A percentile compares a stretch with the other conserved stretches of the same genome.
Evolutionary conservation across 2,329 filamentous ascomycete species (phyloP).

Genomic region (Cyphellophora attinorum): DNA sequence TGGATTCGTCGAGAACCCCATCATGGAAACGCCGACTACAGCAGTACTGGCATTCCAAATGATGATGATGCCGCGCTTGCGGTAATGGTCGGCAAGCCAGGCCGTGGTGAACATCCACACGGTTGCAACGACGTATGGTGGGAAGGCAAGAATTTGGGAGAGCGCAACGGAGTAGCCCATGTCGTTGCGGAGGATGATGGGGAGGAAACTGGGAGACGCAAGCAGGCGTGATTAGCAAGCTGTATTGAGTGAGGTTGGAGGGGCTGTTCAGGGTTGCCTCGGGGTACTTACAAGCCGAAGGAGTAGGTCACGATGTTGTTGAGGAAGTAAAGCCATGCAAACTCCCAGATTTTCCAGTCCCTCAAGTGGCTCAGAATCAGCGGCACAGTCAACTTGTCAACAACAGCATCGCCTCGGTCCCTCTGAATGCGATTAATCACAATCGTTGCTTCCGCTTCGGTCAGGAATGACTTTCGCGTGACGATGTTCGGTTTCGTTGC

Average conservation of each 20-base stretch:
- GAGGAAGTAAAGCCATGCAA: slow-evolving; percentile 2
- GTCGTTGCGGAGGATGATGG: slow-evolving; percentile 56
- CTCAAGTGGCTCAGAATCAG: slow-evolving; percentile 21
- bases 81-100: slow-evolving; percentile 2
- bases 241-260: too few species aligned
- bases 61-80: slow-evolving; percentile 14
- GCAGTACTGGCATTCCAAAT: slow-evolving; percentile 15
- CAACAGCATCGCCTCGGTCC: slow-evolving; percentile 26
- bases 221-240: too few species aligned
- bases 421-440: slow-evolving; percentile 27
- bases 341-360: slow-evolving; percentile 24
- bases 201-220: too few species aligned
- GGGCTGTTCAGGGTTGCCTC: too few species aligned
- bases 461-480: slow-evolving; percentile 16
- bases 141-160: slow-evolving; percentile 62
- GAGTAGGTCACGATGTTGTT: slow-evolving; percentile 56
- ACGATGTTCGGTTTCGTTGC: slow-evolving; percentile 7
- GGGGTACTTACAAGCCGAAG: slow-evolving; percentile 53
- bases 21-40: slow-evolving; percentile 53
- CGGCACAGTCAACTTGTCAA: slow-evolving; percentile 17
- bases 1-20: slow-evolving; percentile 47
- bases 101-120: slow-evolving; percentile 50
- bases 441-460: slow-evolving; percentile 18
- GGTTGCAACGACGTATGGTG: slow-evolving; percentile 53
- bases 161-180: slow-evolving; percentile 56